A percentile compares a stretch with the other conserved stretches of the same genome.
Evolutionary conservation across 2,329 filamentous ascomycete genomes (phyloP).

Genomic region (Cladosporium colombiae): DNA sequence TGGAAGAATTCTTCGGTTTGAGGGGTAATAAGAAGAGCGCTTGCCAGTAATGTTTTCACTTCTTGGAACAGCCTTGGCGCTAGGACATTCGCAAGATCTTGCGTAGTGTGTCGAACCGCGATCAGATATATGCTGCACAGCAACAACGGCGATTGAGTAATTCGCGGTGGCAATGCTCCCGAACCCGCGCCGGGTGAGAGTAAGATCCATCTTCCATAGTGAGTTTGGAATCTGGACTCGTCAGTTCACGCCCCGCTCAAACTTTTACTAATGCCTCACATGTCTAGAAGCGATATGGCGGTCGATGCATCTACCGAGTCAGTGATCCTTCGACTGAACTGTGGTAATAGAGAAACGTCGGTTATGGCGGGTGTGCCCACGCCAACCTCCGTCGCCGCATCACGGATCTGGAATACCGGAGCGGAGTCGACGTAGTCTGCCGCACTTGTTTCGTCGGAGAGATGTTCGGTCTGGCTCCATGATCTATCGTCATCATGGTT

Average conservation of each 20-base stretch:
- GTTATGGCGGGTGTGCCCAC: not conserved
- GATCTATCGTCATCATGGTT: not conserved
- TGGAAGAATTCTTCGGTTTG: slow-evolving; percentile 49
- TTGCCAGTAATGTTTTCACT: slow-evolving; percentile 36
- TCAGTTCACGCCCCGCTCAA: not conserved
- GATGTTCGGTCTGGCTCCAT: not conserved
- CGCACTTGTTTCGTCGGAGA: not conserved
- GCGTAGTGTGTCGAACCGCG: not conserved
- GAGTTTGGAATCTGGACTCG: not conserved
- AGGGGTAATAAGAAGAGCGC: slow-evolving; percentile 40
- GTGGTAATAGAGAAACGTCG: not conserved
- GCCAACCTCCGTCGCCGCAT: not conserved
- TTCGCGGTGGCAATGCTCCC: not conserved
- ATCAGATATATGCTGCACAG: not conserved
- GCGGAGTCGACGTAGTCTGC: not conserved
- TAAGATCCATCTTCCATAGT: slow-evolving; percentile 4
- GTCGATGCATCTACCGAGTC: not conserved
- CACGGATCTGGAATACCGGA: not conserved
- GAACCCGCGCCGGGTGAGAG: not conserved
- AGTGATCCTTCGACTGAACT: not conserved
- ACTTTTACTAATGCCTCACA: not conserved
- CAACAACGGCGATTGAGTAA: not conserved
- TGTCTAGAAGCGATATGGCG: not conserved
- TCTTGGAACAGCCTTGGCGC: slow-evolving; percentile 44
- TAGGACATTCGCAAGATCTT: slow-evolving; percentile 18